Percentiles rank a stretch among this genome's conserved stretches.
Evolutionary conservation across 148 eudicot genomes (phyloP).

Genomic region (Nyssa sinensis): DNA sequence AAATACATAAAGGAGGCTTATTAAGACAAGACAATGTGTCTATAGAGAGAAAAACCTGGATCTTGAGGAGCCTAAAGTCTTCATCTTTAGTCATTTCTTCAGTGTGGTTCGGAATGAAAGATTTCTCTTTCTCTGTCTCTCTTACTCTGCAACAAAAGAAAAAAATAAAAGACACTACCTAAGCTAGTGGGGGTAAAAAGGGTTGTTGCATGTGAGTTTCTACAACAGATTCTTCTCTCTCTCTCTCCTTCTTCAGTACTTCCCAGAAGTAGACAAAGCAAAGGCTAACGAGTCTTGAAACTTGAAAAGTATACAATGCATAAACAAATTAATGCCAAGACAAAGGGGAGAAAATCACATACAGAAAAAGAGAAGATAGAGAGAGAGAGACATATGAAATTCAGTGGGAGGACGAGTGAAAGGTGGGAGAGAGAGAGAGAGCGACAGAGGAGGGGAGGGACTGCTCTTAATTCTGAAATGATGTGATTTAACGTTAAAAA

Average conservation of each 20-base stretch:
- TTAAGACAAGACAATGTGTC: background rate
- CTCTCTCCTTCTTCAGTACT: background rate
- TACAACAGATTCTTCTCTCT: background rate
- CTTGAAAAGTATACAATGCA: conserved; percentile 3
- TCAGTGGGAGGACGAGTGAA: conserved; percentile 14
- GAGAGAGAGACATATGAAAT: conserved; percentile 15
- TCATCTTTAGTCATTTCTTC: conserved; percentile 72
- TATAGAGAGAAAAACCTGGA: conserved; percentile 46
- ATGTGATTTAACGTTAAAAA: conserved; percentile 40
- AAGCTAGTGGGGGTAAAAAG: conserved; percentile 15
- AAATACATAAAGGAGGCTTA: background rate
- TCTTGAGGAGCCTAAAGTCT: conserved; percentile 78
- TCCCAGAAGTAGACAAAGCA: conserved; percentile 9
- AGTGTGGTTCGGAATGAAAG: conserved; percentile 13
- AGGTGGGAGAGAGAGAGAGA: background rate
- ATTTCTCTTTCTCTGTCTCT: background rate
- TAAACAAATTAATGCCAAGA: conserved; percentile 6
- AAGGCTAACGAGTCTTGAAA: conserved; percentile 1
- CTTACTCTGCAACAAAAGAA: background rate
- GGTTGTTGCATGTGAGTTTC: background rate
- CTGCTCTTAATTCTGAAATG: conserved; percentile 22
- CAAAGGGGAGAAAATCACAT: background rate
- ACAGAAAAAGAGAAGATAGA: conserved; percentile 8
- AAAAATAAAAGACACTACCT: background rate
- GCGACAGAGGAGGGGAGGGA: background rate